Conservation (phyloP, 768 basidiomycete species). For the Dioszegia aurantiaca region DNA sequence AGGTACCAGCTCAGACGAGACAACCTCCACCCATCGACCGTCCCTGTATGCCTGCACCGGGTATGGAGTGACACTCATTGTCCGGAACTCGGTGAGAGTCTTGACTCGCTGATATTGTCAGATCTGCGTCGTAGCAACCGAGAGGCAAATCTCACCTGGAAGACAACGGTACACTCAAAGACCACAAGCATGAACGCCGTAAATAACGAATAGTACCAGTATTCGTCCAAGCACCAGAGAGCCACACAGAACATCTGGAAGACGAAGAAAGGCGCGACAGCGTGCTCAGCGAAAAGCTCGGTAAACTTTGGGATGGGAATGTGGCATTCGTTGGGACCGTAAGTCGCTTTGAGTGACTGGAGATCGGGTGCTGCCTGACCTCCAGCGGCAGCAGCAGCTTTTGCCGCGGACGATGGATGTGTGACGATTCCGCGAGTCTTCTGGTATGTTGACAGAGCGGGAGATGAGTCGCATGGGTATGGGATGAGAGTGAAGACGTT, state of each 20-base stretch:
- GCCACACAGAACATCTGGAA: constrained; percentile 98
- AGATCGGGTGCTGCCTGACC: constrained; percentile 52
- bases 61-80: constrained; percentile 92
- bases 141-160: constrained; percentile 66
- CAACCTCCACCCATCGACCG: constrained; percentile 70
- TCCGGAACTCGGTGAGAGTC: constrained; percentile 91
- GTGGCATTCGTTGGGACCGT: constrained; percentile 91
- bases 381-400: constrained; percentile 10
- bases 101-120: constrained; percentile 66
- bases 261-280: constrained; percentile 98
- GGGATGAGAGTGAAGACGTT: constrained; percentile 75
- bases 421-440: constrained; percentile 58
- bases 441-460: constrained; percentile 66
- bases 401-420: constrained; percentile 24
- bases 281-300: constrained; percentile 90
- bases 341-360: constrained; percentile 62
- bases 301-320: constrained; percentile 94
- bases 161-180: constrained; percentile 98
- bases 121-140: not conserved
- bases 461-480: constrained; percentile 75
- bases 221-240: constrained; percentile 95
- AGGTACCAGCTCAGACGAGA: constrained; percentile 82
- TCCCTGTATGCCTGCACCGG: constrained; percentile 77
- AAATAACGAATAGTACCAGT: constrained; percentile 97
- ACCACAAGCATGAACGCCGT: constrained; percentile 97